Base-by-base conservation (phyloP, 83 land plant genomes). In the Picea mariana region DNA sequence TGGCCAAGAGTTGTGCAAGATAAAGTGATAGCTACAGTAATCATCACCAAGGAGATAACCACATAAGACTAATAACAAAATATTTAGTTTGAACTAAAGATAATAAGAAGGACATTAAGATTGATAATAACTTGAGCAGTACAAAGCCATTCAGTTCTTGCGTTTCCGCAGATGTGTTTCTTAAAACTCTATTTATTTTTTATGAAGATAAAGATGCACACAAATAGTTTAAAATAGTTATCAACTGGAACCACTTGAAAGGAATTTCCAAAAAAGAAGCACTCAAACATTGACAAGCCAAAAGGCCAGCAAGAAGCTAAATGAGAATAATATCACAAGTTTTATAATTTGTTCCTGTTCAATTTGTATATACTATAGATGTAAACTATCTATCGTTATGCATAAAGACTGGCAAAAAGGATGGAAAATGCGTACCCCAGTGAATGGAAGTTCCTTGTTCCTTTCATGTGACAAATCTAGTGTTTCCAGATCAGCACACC, bases 401-500 rank as follows among this genome's bases (percentile, higher is more conserved):
- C 31, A 31, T 1, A 71, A 40, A 71, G 16, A 18, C 17, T 38
- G 6, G 15, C 20, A 5, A 18, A 34, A 64, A 18, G 67, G 26
- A n/a, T 27, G 20, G 12, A 40, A n/a, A 61, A 16, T 9, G 34
- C 81, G 44, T 18, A 80, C 81, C 81, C 81, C 81, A 20, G 78
- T 80, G 16, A 80, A n/a, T 3, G 5, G 24, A 31, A 62, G 27
- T 26, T 61, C 63, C 16, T 34, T 62, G 81, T 80, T 80, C 68
- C 55, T 80, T 64, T 38, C 81, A 65, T 68, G 23, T 67, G 81
- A 80, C 72, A 80, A 80, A 67, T 80, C 81, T 16, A 80, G 18
- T 16, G 72, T 44, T 64, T 80, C 58, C 9, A 80, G 24, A 12
- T 38, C 23, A 61, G 81, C 81, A 67, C 81, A 80, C 78, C 81